Percentiles rank a stretch among this genome's conserved stretches.
Conservation (phyloP, 108 stramenopile species). For the Pseudonitzschia delicatissima region DNA sequence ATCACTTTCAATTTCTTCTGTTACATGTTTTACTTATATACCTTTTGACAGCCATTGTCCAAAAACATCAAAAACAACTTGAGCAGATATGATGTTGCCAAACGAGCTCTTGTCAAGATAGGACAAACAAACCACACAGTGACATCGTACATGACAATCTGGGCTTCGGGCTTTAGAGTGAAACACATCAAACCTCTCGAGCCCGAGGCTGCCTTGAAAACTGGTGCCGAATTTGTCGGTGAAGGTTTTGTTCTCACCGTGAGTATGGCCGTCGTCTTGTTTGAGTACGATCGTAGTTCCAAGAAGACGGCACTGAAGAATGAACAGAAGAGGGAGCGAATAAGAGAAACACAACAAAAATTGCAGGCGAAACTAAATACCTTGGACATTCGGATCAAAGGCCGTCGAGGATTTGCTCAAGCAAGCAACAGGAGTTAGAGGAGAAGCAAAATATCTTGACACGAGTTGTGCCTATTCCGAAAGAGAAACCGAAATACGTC, state of each 20-base stretch:
- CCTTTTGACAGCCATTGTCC: constrained; percentile 67
- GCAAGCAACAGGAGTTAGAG: constrained; percentile 6
- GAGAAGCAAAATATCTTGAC: neutral
- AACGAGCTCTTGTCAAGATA: constrained; percentile 58
- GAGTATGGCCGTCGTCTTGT: constrained; percentile 45
- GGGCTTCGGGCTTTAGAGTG: constrained; percentile 78
- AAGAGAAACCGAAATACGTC: constrained; percentile 36
- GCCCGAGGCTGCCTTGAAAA: constrained; percentile 61
- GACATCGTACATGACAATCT: constrained; percentile 82
- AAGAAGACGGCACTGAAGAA: constrained; percentile 58
- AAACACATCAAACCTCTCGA: constrained; percentile 66
- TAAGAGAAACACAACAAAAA: constrained; percentile 35
- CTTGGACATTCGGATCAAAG: constrained; percentile 62
- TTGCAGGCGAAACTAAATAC: constrained; percentile 66
- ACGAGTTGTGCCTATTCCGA: constrained; percentile 21
- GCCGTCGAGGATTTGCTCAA: constrained; percentile 55
- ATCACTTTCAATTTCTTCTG: neutral
- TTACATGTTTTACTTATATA: neutral
- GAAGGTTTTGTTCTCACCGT: constrained; percentile 74
- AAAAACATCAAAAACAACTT: constrained; percentile 72
- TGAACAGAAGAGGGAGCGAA: constrained; percentile 45
- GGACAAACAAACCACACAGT: constrained; percentile 73
- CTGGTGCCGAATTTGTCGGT: constrained; percentile 80
- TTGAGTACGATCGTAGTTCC: constrained; percentile 67
- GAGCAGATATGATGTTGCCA: constrained; percentile 40